Evolutionary conservation across 2,329 filamentous ascomycete species (phyloP), one percentile per base, ranked within the genome.

Genomic region (Alternaria triticimaculans): DNA sequence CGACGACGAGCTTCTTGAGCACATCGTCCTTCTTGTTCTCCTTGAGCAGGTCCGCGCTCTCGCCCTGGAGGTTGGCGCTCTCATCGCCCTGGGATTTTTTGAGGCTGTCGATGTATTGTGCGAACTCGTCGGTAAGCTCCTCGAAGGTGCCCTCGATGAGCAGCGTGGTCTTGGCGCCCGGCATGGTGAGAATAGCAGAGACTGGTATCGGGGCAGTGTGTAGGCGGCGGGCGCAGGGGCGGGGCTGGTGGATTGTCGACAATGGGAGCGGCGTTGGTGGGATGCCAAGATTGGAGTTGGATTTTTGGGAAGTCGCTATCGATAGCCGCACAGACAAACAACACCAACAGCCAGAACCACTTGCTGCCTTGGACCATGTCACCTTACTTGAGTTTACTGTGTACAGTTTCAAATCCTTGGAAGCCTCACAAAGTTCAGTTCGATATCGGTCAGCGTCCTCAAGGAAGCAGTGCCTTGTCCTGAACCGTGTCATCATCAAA

Each of bases 51-150:
- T 92, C 88, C 80, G 90, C 86, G 80, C 96, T 84, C 72, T 92
- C 89, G 71, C 85, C 78, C 75, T 87, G 85, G 63, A 90, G 78
- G 54, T 76, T 81, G 56, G 81, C 82, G 68, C 81, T 81, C 69
- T 87, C 86, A 67, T 88, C 86, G 74, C 83, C 82, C 67, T 82
- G 80, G 67, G 77, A 76, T 78, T 92, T 91, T 77, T 92, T 91
- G 80, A 94, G 88, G 74, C 90, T 86, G 82, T 97, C 93, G 80
- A 99, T 87, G 84, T 97, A 97, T 76, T 94, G 92, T 81, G 95
- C 94, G 86, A 99, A 92, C 85, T 99, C 96, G 82, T 92, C 90
- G 77, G 92, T 90, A 79, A 97, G 90, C 85, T 98, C 96, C 81
- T 94, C 90, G 82, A 97, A 97, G 76, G 89, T 88, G 82, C 96